Conservation (phyloP, 2,329 filamentous ascomycete genomes). For the Periconia macrospinosa region DNA sequence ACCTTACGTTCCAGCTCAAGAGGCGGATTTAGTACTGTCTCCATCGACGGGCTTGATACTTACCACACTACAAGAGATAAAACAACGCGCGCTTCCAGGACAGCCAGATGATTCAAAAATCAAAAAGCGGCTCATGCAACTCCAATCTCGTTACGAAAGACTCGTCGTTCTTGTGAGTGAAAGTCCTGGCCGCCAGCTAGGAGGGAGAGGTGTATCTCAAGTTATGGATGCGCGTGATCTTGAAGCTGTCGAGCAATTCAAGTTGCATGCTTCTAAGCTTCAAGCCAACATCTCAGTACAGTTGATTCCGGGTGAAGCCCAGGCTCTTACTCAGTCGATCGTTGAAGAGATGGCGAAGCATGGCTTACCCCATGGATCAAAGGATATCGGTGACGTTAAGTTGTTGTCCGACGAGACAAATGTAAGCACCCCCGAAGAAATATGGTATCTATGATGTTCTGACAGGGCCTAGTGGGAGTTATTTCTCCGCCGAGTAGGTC, state of each 20-base stretch:
- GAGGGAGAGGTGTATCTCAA: conserved; percentile 20
- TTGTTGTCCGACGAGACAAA: conserved; percentile 62
- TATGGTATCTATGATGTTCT: neutral
- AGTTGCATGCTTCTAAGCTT: conserved; percentile 50
- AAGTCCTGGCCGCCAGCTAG: conserved; percentile 30
- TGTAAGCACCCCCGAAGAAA: conserved; percentile 19
- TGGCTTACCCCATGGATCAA: conserved; percentile 27
- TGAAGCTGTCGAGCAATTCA: conserved; percentile 53
- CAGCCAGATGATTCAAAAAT: conserved; percentile 47
- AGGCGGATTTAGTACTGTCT: conserved; percentile 75
- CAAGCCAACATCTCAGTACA: conserved; percentile 41
- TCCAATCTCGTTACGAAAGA: conserved; percentile 65
- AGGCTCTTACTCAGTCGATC: conserved; percentile 38
- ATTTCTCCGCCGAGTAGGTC: conserved; percentile 65
- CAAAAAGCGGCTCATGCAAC: conserved; percentile 56
- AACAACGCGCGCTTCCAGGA: conserved; percentile 71
- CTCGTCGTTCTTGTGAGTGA: conserved; percentile 69
- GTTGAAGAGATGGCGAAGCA: conserved; percentile 37
- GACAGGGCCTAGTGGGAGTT: conserved; percentile 58
- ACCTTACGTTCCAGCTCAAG: conserved; percentile 41
- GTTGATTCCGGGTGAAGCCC: conserved; percentile 48
- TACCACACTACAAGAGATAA: conserved; percentile 71
- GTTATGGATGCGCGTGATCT: conserved; percentile 45
- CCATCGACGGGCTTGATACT: conserved; percentile 69
- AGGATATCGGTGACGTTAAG: conserved; percentile 32